These are phyloP conservation scores for Paecilomyces formosus DNA, from an alignment of 2,329 filamentous ascomycete genomes.

Conservation along the genomic window DNA sequence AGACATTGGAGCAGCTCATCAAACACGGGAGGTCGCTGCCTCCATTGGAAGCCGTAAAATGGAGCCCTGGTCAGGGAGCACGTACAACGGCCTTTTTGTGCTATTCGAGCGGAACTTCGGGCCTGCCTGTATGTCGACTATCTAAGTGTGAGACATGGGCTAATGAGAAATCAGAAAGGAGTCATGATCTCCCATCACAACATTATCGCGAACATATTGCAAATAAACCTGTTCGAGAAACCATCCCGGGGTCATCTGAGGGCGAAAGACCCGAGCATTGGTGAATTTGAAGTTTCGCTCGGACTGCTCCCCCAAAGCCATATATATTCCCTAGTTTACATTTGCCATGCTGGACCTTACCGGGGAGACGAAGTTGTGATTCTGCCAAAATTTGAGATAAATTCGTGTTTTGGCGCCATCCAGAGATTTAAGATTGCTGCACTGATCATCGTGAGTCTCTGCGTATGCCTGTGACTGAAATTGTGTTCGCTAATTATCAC, in stretches of 20 bases:
- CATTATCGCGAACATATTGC: constrained; percentile 68
- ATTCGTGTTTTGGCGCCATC: constrained; percentile 57
- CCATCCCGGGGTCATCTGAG: constrained; percentile 14
- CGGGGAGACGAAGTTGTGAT: constrained; percentile 68
- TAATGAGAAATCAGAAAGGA: constrained; percentile 53
- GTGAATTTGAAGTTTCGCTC: constrained; percentile 45
- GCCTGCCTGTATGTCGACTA: constrained; percentile 54
- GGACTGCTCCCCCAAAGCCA: constrained; percentile 75
- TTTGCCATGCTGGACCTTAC: constrained; percentile 58
- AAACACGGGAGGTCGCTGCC: constrained; percentile 46
- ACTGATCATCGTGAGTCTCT: constrained; percentile 54
- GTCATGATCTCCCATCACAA: constrained; percentile 77
- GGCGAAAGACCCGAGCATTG: constrained; percentile 27
- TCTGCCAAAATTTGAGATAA: constrained; percentile 65
- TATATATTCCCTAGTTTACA: constrained; percentile 70
- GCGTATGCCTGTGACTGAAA: not conserved
- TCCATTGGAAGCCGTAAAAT: constrained; percentile 32
- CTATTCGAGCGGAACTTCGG: constrained; percentile 74
- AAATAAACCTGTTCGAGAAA: constrained; percentile 50
- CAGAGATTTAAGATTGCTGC: constrained; percentile 61
- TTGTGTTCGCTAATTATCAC: not conserved
- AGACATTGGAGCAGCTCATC: constrained; percentile 61
- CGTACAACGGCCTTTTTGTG: constrained; percentile 68
- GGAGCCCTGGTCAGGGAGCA: constrained; percentile 36
- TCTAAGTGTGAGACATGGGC: not conserved